phyloP scores from a whole-genome alignment of 306 rosid species.

The Rubus idaeus region DNA sequence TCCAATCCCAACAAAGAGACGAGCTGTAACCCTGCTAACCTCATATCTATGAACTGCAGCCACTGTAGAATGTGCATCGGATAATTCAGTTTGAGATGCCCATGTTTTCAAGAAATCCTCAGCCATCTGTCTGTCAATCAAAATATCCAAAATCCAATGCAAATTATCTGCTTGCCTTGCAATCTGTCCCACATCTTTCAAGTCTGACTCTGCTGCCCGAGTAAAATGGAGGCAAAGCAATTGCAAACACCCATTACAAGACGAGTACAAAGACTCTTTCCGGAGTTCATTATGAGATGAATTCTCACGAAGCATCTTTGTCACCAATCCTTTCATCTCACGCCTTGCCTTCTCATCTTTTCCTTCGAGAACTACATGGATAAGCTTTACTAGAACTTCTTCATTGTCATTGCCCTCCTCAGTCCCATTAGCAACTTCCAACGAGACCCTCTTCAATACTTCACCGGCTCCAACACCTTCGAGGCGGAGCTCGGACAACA shows the following conservation, averaged over 20 bases:
- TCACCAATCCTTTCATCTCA: constrained; percentile 89
- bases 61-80: constrained; percentile 77
- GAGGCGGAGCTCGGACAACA: constrained; percentile 84
- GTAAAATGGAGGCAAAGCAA: constrained; percentile 61
- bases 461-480: constrained; percentile 88
- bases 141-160: constrained; percentile 94
- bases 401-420: constrained; percentile 82
- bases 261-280: constrained; percentile 76
- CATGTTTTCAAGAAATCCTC: constrained; percentile 87
- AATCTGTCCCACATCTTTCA: constrained; percentile 72
- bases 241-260: constrained; percentile 80
- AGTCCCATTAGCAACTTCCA: constrained; percentile 58
- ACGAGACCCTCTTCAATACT: constrained; percentile 85
- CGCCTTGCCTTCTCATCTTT: constrained; percentile 97
- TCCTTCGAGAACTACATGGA: constrained; percentile 94
- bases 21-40: constrained; percentile 88
- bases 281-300: constrained; percentile 72
- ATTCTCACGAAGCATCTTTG: constrained; percentile 91
- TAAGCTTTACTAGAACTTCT: constrained; percentile 82
- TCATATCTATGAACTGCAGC: constrained; percentile 86
- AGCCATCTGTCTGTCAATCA: constrained; percentile 88
- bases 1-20: constrained; percentile 89
- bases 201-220: constrained; percentile 56
- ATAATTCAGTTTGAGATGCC: constrained; percentile 85
- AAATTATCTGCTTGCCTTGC: constrained; percentile 88